Base-by-base conservation (phyloP, 805 yeast species). In the Metschnikowia matae region DNA sequence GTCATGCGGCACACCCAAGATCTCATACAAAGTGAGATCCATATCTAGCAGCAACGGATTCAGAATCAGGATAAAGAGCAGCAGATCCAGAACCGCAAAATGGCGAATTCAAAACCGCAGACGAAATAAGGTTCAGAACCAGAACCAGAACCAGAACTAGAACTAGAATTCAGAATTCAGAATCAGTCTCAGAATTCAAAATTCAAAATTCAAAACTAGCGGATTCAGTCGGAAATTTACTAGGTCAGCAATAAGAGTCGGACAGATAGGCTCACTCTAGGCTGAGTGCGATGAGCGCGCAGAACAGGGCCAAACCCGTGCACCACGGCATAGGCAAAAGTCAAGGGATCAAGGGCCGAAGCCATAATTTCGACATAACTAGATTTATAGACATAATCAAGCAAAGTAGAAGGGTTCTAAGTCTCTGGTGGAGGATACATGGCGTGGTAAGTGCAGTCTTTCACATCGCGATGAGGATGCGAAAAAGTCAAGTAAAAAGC, bases 1-100 rank as follows among this genome's bases (percentile, higher is more conserved):
- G 3, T 66, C 62, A 2, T 72, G 66, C 0, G 65, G 60, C 1
- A 85, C 68, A 0, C 79, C 84, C n/a, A 89, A 73, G 0, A 84
- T 63, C 38, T 79, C 82, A 60, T 87, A 88, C 60, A 80, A 74
- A 6, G 54, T 52, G 34, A 20, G 32, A 13, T 40, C 46, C 52
- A 52, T 52, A 15, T 14, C 15, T 13, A 34, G 36, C 36, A 33
- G 36, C 29, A 23, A 8, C 29, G 10, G 29, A 2, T 8, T 8
- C 11, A 26, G 11, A 26, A 26, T 11, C 29, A 26, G 29, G 29
- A 26, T 26, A 8, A 26, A 26, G 29, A 10, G 29, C 29, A 10
- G 29, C 29, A 26, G 11, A 10, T 3, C 11, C 29, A 26, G 29
- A 26, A 26, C 29, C 13, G 29, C 29, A 26, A 4, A 26, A 23